Evolutionary conservation across 495 filamentous ascomycete genomes (phyloP).

Genomic region (Pseudoneurospora amorphoporcata): DNA sequence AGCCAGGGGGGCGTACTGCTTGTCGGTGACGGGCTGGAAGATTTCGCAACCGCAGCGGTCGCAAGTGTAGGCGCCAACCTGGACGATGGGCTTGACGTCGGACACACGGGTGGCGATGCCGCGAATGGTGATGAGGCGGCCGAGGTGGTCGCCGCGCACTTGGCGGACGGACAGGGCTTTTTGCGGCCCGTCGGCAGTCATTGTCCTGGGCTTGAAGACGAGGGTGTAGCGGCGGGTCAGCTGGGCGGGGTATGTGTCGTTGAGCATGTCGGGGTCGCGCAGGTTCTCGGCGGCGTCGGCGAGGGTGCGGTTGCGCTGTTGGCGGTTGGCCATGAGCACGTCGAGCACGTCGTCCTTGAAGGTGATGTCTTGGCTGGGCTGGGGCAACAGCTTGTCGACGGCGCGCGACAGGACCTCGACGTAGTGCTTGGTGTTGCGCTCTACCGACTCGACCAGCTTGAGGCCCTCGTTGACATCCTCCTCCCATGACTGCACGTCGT

Average conservation of each 20-base stretch:
- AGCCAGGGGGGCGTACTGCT: conserved; percentile 76
- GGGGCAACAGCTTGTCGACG: conserved; percentile 77
- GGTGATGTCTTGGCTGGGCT: conserved; percentile 64
- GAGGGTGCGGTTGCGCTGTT: conserved; percentile 72
- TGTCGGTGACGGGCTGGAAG: conserved; percentile 90
- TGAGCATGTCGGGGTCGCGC: conserved; percentile 45
- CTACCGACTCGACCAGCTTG: conserved; percentile 74
- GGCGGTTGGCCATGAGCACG: conserved; percentile 86
- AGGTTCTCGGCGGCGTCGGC: conserved; percentile 56
- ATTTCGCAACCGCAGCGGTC: conserved; percentile 94
- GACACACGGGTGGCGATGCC: conserved; percentile 93
- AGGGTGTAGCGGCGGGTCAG: conserved; percentile 90
- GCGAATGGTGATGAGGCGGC: conserved; percentile 84
- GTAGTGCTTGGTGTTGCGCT: conserved; percentile 88
- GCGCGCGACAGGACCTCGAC: conserved; percentile 84
- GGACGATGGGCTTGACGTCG: conserved; percentile 94
- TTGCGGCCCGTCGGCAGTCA: conserved; percentile 54
- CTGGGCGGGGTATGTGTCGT: conserved; percentile 74
- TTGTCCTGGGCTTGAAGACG: conserved; percentile 83
- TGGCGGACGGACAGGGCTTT: conserved; percentile 92
- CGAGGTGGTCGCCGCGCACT: conserved; percentile 84
- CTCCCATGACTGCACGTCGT: conserved; percentile 74
- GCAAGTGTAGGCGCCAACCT: conserved; percentile 95
- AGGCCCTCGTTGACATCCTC: conserved; percentile 55
- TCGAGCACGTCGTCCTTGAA: conserved; percentile 98